Conservation (phyloP, 1,139 yeast genomes). For the Groenewaldozyma auringiensis region DNA sequence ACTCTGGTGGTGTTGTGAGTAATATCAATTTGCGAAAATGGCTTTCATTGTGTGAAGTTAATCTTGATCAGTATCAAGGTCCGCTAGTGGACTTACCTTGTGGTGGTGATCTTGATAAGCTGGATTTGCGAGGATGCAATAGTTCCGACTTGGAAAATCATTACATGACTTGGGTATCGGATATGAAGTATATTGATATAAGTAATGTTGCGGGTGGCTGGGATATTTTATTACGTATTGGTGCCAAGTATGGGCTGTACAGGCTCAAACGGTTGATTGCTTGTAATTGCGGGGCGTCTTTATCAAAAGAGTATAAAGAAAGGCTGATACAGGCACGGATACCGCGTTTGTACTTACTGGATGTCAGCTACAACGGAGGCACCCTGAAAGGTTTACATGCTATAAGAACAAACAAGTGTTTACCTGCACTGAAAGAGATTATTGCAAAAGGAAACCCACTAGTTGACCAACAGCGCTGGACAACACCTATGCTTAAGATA, state of each 20-base stretch:
- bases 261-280: background rate
- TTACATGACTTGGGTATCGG: background rate
- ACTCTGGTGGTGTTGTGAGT: background rate
- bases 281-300: background rate
- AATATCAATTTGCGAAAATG: background rate
- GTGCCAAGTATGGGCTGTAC: background rate
- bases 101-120: background rate
- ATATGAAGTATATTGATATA: background rate
- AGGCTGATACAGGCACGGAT: background rate
- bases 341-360: background rate
- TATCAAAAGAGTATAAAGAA: background rate
- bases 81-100: background rate
- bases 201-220: background rate
- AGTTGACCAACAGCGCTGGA: background rate
- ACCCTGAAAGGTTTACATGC: background rate
- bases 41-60: background rate
- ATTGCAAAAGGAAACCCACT: background rate
- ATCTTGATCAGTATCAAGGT: background rate
- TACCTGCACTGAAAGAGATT: background rate
- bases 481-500: background rate
- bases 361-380: background rate
- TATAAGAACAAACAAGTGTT: background rate
- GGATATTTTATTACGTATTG: background rate
- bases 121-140: background rate
- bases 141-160: conserved; percentile 4